These are phyloP conservation scores for Scenedesmus sp. DNA, from an alignment of 163 green algal species.

Conservation along the genomic window DNA sequence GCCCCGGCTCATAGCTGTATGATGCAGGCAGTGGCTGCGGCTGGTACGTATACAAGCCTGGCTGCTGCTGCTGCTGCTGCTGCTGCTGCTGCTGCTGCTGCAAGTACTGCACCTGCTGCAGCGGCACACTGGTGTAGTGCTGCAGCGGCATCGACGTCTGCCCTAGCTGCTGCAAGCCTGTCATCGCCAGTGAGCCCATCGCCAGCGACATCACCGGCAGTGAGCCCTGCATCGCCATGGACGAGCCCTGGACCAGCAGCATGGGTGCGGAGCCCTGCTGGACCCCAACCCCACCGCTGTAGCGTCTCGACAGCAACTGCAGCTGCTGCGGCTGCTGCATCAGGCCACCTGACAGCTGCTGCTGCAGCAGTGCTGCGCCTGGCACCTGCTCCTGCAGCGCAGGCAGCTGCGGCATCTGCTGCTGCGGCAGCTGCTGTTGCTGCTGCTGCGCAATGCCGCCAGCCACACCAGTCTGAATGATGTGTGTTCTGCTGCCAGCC, in stretches of 20 bases:
- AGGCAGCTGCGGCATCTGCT: not conserved
- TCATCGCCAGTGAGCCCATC: not conserved
- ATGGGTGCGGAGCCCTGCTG: not conserved
- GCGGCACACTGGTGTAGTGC: not conserved
- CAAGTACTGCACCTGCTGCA: not conserved
- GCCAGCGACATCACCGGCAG: not conserved
- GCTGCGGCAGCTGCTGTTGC: conserved; percentile 17
- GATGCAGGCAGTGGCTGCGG: not conserved
- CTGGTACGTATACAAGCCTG: not conserved
- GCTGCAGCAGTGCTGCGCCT: not conserved
- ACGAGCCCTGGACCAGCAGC: not conserved
- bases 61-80: no score
- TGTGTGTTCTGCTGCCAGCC: not conserved
- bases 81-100: no score
- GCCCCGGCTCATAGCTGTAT: not conserved
- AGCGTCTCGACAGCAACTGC: not conserved
- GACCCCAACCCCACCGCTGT: not conserved
- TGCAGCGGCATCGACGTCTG: not conserved
- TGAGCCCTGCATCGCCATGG: not conserved
- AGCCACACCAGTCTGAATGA: not conserved
- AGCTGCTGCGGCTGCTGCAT: conserved; percentile 7
- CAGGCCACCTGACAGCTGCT: not conserved
- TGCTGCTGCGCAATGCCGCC: not conserved
- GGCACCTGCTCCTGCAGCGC: conserved; percentile 6
- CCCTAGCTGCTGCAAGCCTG: not conserved